phyloP scores from a whole-genome alignment of 345 rosid genomes.

The Cochlearia excelsa region DNA sequence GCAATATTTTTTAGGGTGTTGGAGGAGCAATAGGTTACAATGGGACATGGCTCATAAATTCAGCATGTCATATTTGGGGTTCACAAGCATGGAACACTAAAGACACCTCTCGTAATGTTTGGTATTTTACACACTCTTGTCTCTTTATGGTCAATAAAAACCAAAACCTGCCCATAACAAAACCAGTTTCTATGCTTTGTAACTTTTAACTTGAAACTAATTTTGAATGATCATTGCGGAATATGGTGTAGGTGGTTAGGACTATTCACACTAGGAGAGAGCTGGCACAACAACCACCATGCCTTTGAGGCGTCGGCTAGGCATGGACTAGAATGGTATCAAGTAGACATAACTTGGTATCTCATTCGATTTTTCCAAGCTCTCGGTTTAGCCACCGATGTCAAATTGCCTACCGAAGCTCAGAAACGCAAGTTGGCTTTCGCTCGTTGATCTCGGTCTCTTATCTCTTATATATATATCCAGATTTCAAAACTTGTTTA shows the following conservation, averaged over 20 bases:
- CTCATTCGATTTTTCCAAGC: constrained; percentile 53
- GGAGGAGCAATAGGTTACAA: constrained; percentile 57
- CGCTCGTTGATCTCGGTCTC: constrained; percentile 16
- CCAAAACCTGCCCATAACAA: too few relatives aligned
- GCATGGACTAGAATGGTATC: constrained; percentile 90
- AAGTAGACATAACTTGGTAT: constrained; percentile 80
- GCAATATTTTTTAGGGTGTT: constrained; percentile 48
- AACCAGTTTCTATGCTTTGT: too few relatives aligned
- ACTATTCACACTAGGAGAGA: constrained; percentile 36
- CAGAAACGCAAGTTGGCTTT: constrained; percentile 57
- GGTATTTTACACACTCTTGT: constrained; percentile 38
- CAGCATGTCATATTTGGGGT: constrained; percentile 92
- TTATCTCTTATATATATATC: neutral
- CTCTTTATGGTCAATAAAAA: too few relatives aligned
- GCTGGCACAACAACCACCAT: constrained; percentile 75
- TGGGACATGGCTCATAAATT: constrained; percentile 78
- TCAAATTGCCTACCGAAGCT: constrained; percentile 56
- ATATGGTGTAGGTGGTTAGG: constrained; percentile 68
- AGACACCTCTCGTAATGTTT: constrained; percentile 74
- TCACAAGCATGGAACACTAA: constrained; percentile 73
- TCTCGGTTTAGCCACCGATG: constrained; percentile 68
- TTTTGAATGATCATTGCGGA: neutral
- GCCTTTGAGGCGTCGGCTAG: constrained; percentile 75
- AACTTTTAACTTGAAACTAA: too few relatives aligned
- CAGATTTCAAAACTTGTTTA: neutral